Evolutionary conservation across 164 flowering plant genomes (phyloP).

Genomic region (Vitis labrusca): DNA sequence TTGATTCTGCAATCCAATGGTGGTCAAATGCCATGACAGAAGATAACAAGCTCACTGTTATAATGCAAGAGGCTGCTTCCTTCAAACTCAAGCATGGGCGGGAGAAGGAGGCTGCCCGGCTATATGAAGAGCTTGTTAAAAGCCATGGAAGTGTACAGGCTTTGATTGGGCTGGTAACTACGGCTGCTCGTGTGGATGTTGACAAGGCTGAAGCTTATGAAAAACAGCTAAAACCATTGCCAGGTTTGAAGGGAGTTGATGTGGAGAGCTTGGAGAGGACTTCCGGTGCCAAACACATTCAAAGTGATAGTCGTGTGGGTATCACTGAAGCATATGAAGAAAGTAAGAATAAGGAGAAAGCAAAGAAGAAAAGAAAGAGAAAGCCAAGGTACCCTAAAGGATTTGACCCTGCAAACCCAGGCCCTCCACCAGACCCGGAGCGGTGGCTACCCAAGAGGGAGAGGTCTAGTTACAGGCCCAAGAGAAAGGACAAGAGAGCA

Average conservation of each 20-base stretch:
- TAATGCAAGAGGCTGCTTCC: constrained; percentile 86
- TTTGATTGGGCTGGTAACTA: constrained; percentile 74
- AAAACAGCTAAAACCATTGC: constrained; percentile 69
- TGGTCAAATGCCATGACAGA: constrained; percentile 87
- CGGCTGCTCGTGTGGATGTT: constrained; percentile 73
- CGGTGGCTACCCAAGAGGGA: constrained; percentile 96
- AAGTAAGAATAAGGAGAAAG: constrained; percentile 55
- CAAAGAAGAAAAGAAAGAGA: constrained; percentile 92
- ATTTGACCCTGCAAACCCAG: constrained; percentile 91
- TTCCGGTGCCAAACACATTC: constrained; percentile 74
- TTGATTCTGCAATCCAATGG: constrained; percentile 74
- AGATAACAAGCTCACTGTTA: constrained; percentile 55
- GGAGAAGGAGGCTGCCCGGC: constrained; percentile 66
- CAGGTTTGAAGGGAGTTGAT: constrained; percentile 70
- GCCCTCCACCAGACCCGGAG: constrained; percentile 97
- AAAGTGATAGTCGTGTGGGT: constrained; percentile 23
- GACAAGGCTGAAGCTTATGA: constrained; percentile 84
- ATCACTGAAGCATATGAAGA: constrained; percentile 48
- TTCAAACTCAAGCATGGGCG: constrained; percentile 86
- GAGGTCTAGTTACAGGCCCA: constrained; percentile 88
- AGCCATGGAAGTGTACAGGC: constrained; percentile 69
- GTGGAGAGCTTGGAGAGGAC: constrained; percentile 79
- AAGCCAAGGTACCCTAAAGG: constrained; percentile 97
- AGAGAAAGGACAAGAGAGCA: constrained; percentile 92
- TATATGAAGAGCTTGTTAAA: constrained; percentile 79